Evolutionary conservation across 257 asterid genomes (phyloP), one percentile per base, ranked within the genome.

Genomic region (Thymus quinquecostatus): DNA sequence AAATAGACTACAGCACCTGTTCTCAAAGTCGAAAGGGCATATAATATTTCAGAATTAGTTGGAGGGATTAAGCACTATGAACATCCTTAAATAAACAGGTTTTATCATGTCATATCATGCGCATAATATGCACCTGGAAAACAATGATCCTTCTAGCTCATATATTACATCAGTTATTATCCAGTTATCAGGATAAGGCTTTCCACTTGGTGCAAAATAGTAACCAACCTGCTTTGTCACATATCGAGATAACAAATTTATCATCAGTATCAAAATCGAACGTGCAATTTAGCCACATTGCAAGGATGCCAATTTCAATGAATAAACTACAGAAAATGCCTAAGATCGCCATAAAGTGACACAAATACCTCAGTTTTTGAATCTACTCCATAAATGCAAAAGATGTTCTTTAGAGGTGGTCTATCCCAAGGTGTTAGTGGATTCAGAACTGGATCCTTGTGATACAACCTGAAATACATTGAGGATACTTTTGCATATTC

Each of bases 161-260:
- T 85, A 89, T 75, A 95, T 82, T 64, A 91, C 80, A 71, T 95
- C 99, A 62, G 99, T 95, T 75, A 88, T 75, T 60, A 95, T 92
- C 99, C 99, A 95, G 77, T 95, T 95, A 86, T 95, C 99, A 80
- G 99, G 99, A 81, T 91, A 95, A 53, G 99, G 99, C 86, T 95
- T 95, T 82, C 99, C 98, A 78, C 99, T 95, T 64, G 99, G 99
- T 27, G 99, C 99, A 87, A 86, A 89, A 81, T 89, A 91, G 81
- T 95, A 95, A 79, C 99, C 99, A 73, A 95, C 98, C 99, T 95
- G 84, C 64, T 82, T 66, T 47, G n/a, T 69, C 74, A 68, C 70
- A 73, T 74, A 69, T 71, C 74, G 68, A 83, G 57, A 73, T 57
- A 68, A 64, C 62, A 67, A 72, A 30, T 62, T 21, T 55, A 53